A percentile compares a stretch with the other conserved stretches of the same genome.
These are phyloP conservation scores for Colletotrichum orchidophilum DNA, from an alignment of 2,329 filamentous ascomycete species.

Conservation along the genomic window DNA sequence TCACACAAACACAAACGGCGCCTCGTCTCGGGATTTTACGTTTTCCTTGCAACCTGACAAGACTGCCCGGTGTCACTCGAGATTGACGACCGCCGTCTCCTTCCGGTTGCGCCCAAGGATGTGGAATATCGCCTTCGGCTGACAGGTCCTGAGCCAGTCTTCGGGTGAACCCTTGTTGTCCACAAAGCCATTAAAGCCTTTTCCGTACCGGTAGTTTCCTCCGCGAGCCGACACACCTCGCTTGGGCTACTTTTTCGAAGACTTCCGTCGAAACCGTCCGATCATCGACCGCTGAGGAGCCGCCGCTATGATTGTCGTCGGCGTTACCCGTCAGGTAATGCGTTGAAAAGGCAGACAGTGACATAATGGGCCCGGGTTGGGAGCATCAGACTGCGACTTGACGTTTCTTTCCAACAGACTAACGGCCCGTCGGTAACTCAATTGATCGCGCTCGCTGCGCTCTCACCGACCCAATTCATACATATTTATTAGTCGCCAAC, in stretches of 20 bases:
- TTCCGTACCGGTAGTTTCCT: background rate
- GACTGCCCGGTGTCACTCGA: background rate
- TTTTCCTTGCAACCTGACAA: background rate
- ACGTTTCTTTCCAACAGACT: background rate
- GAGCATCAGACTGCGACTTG: background rate
- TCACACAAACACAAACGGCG: background rate
- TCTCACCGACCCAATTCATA: background rate
- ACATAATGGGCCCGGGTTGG: background rate
- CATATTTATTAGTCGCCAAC: background rate
- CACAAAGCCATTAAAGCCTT: background rate
- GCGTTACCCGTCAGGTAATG: background rate
- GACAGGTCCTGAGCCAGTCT: background rate
- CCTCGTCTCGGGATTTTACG: background rate
- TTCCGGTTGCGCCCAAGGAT: no score
- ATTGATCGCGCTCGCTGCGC: background rate
- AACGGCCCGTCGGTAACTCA: background rate
- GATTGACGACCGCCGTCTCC: no score
- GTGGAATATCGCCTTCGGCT: background rate
- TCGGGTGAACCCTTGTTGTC: background rate
- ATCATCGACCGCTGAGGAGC: background rate
- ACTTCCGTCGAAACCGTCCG: background rate
- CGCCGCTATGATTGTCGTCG: background rate
- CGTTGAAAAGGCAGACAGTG: background rate
- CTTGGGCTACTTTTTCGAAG: background rate
- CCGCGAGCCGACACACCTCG: background rate